Conservation (phyloP, 1,284 basidiomycete species). For the Grifola frondosa region DNA sequence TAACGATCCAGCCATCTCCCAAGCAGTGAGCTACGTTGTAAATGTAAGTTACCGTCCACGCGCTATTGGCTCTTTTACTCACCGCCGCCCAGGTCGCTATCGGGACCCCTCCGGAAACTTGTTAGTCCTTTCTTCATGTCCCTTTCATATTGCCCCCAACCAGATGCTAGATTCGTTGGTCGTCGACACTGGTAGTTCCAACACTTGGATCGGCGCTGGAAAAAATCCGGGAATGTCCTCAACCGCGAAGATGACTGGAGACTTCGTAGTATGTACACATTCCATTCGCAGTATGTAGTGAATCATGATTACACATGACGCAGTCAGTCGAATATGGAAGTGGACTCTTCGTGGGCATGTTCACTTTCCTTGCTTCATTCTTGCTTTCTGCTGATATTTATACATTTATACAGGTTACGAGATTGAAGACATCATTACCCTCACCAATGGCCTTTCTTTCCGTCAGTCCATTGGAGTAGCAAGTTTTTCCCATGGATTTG, state of each 20-base stretch:
- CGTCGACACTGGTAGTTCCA: constrained; percentile 31
- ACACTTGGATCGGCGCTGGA: constrained; percentile 33
- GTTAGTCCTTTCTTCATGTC: constrained; percentile 7
- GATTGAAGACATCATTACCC: constrained; percentile 27
- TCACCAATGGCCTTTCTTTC: constrained; percentile 16
- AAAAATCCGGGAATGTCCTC: constrained; percentile 20
- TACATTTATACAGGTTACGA: constrained; percentile 13
- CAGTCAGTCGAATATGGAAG: constrained; percentile 48
- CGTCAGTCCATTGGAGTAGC: constrained; percentile 57
- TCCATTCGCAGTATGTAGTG: neutral
- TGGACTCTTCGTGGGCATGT: constrained; percentile 44
- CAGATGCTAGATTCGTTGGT: constrained; percentile 17
- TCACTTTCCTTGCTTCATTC: neutral
- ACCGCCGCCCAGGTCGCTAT: constrained; percentile 11
- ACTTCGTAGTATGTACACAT: constrained; percentile 23
- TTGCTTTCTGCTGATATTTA: neutral
- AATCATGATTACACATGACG: neutral
- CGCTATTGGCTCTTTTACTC: too few relatives aligned
- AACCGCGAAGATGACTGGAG: constrained; percentile 17
- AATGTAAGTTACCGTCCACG: too few relatives aligned
- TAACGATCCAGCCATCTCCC: constrained; percentile 15
- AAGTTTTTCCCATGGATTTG: constrained; percentile 32
- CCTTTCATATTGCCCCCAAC: neutral
- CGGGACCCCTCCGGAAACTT: constrained; percentile 18
- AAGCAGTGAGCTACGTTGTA: constrained; percentile 23